Evolutionary conservation across 768 basidiomycete species (phyloP).

Genomic region (Suillus sp.): DNA sequence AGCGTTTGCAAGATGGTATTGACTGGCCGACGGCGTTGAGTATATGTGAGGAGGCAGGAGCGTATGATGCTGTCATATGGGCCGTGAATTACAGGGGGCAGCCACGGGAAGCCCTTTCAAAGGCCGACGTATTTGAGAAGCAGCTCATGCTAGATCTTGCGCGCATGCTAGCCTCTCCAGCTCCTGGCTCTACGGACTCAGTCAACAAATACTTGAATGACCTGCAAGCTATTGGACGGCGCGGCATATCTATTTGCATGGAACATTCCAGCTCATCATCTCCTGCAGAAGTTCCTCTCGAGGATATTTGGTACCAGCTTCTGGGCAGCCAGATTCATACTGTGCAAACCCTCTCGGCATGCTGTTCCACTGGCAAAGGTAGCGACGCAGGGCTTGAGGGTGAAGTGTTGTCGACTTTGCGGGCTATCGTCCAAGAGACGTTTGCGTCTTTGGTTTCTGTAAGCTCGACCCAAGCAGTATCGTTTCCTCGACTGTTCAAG

Average conservation of each 20-base stretch:
- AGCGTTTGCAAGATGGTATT: conserved; percentile 50
- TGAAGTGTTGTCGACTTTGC: conserved; percentile 53
- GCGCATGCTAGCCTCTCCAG: conserved; percentile 34
- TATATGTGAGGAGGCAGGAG: conserved; percentile 66
- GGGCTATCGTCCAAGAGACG: conserved; percentile 79
- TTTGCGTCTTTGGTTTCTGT: conserved; percentile 85
- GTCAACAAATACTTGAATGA: conserved; percentile 45
- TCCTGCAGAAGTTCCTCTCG: conserved; percentile 49
- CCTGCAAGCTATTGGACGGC: conserved; percentile 58
- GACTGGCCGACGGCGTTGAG: conserved; percentile 57
- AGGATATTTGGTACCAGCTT: conserved; percentile 90
- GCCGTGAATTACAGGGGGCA: conserved; percentile 64
- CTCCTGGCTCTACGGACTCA: conserved; percentile 22
- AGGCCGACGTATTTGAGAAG: conserved; percentile 61
- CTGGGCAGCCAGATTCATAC: conserved; percentile 80
- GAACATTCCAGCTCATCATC: conserved; percentile 55
- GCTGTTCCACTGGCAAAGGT: conserved; percentile 30
- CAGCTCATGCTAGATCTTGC: conserved; percentile 49
- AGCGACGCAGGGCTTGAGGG: conserved; percentile 26
- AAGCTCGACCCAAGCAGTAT: conserved; percentile 74
- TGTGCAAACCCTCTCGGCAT: conserved; percentile 68
- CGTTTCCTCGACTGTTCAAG: conserved; percentile 92
- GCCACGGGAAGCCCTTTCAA: conserved; percentile 64
- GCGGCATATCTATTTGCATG: conserved; percentile 70
- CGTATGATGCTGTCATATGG: conserved; percentile 85